Evolutionary conservation across 2,329 filamentous ascomycete species (phyloP).

Genomic region (Pyricularia sp.): DNA sequence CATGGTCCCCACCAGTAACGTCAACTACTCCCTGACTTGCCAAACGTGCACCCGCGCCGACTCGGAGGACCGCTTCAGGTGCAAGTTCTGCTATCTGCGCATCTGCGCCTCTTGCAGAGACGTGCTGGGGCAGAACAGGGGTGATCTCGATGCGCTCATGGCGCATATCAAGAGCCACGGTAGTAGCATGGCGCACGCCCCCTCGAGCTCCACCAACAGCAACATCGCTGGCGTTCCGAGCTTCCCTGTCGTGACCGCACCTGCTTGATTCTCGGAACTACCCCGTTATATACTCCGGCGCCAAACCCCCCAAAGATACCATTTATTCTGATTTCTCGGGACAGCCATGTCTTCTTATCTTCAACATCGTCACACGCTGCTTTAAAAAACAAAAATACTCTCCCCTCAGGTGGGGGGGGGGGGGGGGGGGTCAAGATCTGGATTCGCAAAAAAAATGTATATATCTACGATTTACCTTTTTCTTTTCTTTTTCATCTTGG

Average conservation of each 20-base stretch:
- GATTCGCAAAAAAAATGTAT: background rate
- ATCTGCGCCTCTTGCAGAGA: slow-evolving; percentile 40
- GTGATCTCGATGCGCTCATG: slow-evolving; percentile 33
- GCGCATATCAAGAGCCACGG: slow-evolving; percentile 13
- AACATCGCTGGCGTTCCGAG: background rate
- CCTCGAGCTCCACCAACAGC: background rate
- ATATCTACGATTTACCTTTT: background rate
- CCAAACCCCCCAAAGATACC: background rate
- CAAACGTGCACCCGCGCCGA: slow-evolving; percentile 41
- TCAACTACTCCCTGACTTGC: slow-evolving; percentile 41
- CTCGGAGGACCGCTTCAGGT: slow-evolving; percentile 33
- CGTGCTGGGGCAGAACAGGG: slow-evolving; percentile 28
- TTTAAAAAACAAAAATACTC: background rate
- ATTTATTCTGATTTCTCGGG: background rate
- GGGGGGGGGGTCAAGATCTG: too few relatives aligned
- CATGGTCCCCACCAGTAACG: slow-evolving; percentile 40
- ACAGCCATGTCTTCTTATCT: background rate
- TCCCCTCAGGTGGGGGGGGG: background rate
- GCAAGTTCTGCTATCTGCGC: slow-evolving; percentile 40
- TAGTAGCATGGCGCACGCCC: background rate
- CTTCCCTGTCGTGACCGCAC: background rate
- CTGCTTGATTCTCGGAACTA: background rate
- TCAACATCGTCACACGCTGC: too few relatives aligned
- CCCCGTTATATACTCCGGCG: background rate
- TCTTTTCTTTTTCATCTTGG: background rate